Percentiles rank a stretch among this genome's conserved stretches.
Conservation (phyloP, 1,284 basidiomycete genomes). For the Microbotryum scabiosae region DNA sequence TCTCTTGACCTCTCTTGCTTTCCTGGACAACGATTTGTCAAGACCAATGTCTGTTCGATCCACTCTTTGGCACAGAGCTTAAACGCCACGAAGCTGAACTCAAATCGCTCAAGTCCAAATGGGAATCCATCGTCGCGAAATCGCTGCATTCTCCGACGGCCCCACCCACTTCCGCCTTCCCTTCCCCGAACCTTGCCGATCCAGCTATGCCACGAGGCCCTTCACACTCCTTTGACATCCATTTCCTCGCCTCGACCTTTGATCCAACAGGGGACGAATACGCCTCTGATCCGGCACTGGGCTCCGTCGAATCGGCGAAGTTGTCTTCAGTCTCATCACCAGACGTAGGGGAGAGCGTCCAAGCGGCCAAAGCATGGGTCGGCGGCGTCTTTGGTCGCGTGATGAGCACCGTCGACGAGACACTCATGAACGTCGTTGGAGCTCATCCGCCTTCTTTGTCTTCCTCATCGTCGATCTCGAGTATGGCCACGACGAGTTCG, state of each 20-base stretch:
- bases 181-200: constrained; percentile 1
- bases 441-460: too few relatives aligned
- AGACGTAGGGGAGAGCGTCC: constrained; percentile 14
- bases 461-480: constrained; percentile 1
- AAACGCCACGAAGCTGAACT: constrained; percentile 33
- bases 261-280: constrained; percentile 3
- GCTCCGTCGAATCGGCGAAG: too few relatives aligned
- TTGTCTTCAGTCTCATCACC: not conserved
- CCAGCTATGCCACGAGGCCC: constrained; percentile 4
- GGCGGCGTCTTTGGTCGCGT: constrained; percentile 22
- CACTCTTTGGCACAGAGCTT: constrained; percentile 24
- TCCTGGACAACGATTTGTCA: too few relatives aligned
- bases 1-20: not conserved
- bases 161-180: constrained; percentile 6
- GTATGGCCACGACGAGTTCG: not conserved
- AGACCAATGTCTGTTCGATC: not conserved
- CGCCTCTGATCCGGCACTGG: not conserved
- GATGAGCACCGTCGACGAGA: constrained; percentile 10
- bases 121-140: constrained; percentile 31
- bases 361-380: constrained; percentile 27
- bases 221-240: constrained; percentile 23
- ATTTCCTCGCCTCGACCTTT: constrained; percentile 20
- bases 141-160: constrained; percentile 9
- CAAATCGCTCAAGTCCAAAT: constrained; percentile 29
- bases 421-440: too few relatives aligned